Evolutionary conservation across 148 eudicot species (phyloP).

Genomic region (Rhododendron ferrugineum): DNA sequence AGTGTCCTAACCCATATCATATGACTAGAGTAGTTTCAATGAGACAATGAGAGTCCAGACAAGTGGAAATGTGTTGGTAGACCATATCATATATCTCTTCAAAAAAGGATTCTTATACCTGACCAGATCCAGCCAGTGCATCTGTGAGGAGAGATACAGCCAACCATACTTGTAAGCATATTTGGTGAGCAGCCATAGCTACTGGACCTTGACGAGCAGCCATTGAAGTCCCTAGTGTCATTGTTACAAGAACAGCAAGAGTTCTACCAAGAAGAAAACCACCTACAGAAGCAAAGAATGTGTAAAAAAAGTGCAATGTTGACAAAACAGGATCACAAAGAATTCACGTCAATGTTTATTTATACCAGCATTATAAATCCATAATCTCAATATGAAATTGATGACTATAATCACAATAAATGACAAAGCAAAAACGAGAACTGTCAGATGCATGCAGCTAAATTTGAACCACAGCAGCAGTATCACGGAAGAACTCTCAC

Average conservation of each 20-base stretch:
- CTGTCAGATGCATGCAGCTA: background rate
- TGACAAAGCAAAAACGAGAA: background rate
- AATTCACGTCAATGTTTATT: background rate
- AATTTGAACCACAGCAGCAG: background rate
- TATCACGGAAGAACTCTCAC: conserved; percentile 30
- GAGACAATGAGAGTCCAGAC: background rate
- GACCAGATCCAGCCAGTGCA: conserved; percentile 85
- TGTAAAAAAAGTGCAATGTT: background rate
- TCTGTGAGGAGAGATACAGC: conserved; percentile 79
- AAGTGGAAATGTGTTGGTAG: background rate
- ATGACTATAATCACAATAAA: background rate
- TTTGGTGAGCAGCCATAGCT: conserved; percentile 83
- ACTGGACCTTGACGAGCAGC: conserved; percentile 81
- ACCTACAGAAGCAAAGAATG: conserved; percentile 31
- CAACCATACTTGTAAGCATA: conserved; percentile 78
- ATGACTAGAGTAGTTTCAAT: background rate
- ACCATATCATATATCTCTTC: background rate
- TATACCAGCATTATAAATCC: background rate
- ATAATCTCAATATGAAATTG: background rate
- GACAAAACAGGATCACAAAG: background rate
- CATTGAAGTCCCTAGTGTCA: conserved; percentile 69
- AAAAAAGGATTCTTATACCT: conserved; percentile 36
- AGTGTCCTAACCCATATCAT: background rate
- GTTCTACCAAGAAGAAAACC: conserved; percentile 78
- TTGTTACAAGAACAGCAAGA: conserved; percentile 53